Evolutionary conservation across 495 filamentous ascomycete genomes (phyloP).

Genomic region (Tuber microsphaerosporum): DNA sequence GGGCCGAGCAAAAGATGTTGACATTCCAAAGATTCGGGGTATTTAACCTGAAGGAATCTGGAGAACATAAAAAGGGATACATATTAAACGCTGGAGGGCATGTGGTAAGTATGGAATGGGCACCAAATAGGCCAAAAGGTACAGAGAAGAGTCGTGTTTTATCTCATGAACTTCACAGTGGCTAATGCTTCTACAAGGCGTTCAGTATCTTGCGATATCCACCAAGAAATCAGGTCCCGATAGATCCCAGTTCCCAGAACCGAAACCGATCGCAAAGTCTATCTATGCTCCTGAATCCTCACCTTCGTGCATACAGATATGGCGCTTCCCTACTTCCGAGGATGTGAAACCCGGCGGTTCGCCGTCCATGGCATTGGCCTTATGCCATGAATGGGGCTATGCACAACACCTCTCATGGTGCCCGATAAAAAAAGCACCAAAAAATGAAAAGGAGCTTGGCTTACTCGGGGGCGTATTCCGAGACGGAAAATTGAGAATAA

Average conservation of each 20-base stretch:
- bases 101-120: conserved; percentile 39
- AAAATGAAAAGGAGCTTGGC: conserved; percentile 49
- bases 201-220: conserved; percentile 40
- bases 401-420: conserved; percentile 59
- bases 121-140: conserved; percentile 34
- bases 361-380: conserved; percentile 42
- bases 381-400: conserved; percentile 61
- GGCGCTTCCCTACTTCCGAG: conserved; percentile 43
- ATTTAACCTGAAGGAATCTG: conserved; percentile 25
- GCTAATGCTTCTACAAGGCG: conserved; percentile 10
- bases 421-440: conserved; percentile 46
- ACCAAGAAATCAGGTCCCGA: conserved; percentile 10
- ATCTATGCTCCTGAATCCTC: conserved; percentile 16
- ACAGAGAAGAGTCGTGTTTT: not conserved
- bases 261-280: not conserved
- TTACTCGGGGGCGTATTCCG: conserved; percentile 57
- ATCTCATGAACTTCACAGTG: not conserved
- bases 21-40: conserved; percentile 37
- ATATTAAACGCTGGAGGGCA: conserved; percentile 38
- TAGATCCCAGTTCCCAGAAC: not conserved
- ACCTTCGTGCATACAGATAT: conserved; percentile 38
- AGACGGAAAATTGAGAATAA: conserved; percentile 56
- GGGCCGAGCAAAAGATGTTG: conserved; percentile 25
- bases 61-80: conserved; percentile 25
- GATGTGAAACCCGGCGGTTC: conserved; percentile 38